Evolutionary conservation across 352 stramenopile genomes (phyloP).

Genomic region (Globisporangium echinulatum): DNA sequence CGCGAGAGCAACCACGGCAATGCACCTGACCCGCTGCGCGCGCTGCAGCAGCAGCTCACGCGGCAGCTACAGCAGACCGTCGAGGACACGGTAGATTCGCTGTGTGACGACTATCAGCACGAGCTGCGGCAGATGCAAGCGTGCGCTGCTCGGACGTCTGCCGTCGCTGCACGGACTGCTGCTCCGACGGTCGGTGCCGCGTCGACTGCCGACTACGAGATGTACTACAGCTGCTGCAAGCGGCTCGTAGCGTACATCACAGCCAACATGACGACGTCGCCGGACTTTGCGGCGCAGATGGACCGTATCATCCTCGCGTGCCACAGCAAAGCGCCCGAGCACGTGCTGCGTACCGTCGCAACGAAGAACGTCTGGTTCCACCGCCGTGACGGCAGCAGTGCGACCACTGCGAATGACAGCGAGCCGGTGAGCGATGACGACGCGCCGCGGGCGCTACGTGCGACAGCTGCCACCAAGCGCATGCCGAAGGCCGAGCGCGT

Average conservation of each 20-base stretch:
- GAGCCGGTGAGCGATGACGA: constrained; percentile 9
- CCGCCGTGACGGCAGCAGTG: constrained; percentile 6
- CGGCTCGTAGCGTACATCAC: constrained; percentile 56
- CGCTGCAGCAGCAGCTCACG: constrained; percentile 21
- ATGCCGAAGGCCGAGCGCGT: constrained; percentile 3
- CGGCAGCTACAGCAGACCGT: constrained; percentile 39
- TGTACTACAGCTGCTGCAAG: constrained; percentile 51
- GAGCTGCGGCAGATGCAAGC: background rate
- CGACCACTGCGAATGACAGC: background rate
- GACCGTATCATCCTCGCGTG: constrained; percentile 64
- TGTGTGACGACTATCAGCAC: constrained; percentile 41
- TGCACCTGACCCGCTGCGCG: constrained; percentile 20
- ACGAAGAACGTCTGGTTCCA: constrained; percentile 66
- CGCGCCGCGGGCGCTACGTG: background rate
- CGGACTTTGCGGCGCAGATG: constrained; percentile 54
- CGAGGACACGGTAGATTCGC: constrained; percentile 38
- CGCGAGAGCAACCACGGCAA: too few relatives aligned
- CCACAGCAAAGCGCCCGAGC: constrained; percentile 44
- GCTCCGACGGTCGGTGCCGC: constrained; percentile 11
- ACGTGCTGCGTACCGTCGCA: constrained; percentile 45
- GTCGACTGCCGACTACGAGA: constrained; percentile 36
- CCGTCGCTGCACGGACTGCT: constrained; percentile 7
- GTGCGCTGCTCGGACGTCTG: constrained; percentile 4
- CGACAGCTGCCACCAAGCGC: background rate
- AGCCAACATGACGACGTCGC: constrained; percentile 54